Conservation (phyloP, 2,329 filamentous ascomycete species). For the Microsporum ferrugineum region DNA sequence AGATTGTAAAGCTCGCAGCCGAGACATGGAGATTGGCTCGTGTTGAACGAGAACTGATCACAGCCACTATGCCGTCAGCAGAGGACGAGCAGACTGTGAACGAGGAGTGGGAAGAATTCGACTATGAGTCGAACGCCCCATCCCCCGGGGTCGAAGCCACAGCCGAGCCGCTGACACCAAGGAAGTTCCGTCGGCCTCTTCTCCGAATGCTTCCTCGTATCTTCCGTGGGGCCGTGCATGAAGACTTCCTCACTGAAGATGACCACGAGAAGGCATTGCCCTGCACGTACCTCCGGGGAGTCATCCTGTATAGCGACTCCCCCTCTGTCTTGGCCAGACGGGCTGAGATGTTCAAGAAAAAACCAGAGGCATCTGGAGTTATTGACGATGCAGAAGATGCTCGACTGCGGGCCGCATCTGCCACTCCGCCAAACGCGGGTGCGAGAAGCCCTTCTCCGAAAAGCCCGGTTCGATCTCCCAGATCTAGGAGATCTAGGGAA, state of each 20-base stretch:
- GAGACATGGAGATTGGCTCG: slow-evolving; percentile 49
- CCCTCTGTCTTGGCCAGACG: slow-evolving; percentile 30
- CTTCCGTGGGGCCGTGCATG: slow-evolving; percentile 41
- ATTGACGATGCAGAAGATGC: slow-evolving; percentile 5
- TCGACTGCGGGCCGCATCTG: slow-evolving; percentile 2
- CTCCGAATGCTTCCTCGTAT: slow-evolving; percentile 44
- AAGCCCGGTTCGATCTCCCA: background rate
- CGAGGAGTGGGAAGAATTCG: slow-evolving; percentile 30
- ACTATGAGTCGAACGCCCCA: slow-evolving; percentile 9
- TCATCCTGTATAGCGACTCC: slow-evolving; percentile 41
- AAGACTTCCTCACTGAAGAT: slow-evolving; percentile 32
- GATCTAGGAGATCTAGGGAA: background rate
- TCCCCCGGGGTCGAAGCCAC: background rate
- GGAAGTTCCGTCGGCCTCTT: slow-evolving; percentile 25
- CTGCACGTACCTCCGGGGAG: slow-evolving; percentile 40
- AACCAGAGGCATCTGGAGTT: slow-evolving; percentile 3
- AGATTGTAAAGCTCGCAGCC: slow-evolving; percentile 47
- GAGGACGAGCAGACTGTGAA: slow-evolving; percentile 26
- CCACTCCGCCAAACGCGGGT: background rate
- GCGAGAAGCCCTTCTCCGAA: background rate
- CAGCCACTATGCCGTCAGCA: slow-evolving; percentile 39
- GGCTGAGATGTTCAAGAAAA: slow-evolving; percentile 30
- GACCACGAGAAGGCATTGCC: slow-evolving; percentile 34
- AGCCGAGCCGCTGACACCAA: background rate
- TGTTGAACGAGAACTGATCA: slow-evolving; percentile 45